Evolutionary conservation across 2,329 filamentous ascomycete genomes (phyloP).

Genomic region (Xylariaceae sp.): DNA sequence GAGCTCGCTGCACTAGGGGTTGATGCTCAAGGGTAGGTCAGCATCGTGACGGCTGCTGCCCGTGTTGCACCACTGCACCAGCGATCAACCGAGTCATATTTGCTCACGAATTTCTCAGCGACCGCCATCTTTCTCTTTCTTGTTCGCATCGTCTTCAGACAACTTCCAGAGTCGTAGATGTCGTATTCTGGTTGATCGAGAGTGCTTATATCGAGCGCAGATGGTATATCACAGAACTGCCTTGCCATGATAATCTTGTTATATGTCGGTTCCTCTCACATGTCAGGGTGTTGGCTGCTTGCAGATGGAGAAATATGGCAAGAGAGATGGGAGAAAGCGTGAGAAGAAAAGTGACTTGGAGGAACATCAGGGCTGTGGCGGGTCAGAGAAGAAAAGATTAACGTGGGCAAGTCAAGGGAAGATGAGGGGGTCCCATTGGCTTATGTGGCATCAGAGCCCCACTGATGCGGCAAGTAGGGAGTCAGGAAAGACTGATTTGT

Average conservation of each 20-base stretch:
- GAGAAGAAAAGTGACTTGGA: constrained; percentile 26
- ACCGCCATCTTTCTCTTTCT: not conserved
- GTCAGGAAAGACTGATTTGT: constrained; percentile 23
- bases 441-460: constrained; percentile 17
- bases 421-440: constrained; percentile 24
- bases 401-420: constrained; percentile 26
- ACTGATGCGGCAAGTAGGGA: constrained; percentile 24
- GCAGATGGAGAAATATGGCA: constrained; percentile 3
- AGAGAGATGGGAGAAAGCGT: constrained; percentile 3
- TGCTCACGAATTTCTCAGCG: not conserved
- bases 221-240: too few species aligned
- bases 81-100: constrained; percentile 27
- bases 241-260: too few species aligned
- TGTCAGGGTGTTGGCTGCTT: not conserved
- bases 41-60: constrained; percentile 7
- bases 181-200: too few species aligned
- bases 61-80: constrained; percentile 8
- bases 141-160: not conserved
- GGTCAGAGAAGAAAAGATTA: constrained; percentile 24
- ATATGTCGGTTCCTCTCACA: not conserved
- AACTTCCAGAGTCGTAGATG: not conserved
- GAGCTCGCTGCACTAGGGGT: constrained; percentile 9
- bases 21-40: not conserved
- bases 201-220: too few species aligned
- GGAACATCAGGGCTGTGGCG: constrained; percentile 25